phyloP scores from a whole-genome alignment of 768 basidiomycete species.

The Boletus vinaceobasis region DNA sequence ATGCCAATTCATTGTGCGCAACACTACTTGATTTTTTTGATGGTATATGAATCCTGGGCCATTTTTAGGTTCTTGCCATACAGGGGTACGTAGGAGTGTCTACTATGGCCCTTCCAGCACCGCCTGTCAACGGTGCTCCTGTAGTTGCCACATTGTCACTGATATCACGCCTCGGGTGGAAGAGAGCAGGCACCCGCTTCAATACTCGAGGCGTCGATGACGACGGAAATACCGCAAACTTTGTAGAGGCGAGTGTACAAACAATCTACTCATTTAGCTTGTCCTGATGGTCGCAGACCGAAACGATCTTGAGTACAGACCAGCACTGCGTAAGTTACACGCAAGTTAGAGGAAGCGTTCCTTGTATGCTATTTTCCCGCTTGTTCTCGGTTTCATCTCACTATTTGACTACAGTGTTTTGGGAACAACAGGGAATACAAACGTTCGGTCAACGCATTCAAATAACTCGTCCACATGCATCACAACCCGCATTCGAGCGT shows the following conservation, averaged over 20 bases:
- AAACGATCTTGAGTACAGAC: conserved; percentile 83
- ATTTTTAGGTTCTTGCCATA: conserved; percentile 72
- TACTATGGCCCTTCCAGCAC: conserved; percentile 72
- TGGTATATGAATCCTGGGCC: conserved; percentile 4
- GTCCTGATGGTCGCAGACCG: conserved; percentile 57
- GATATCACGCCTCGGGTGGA: conserved; percentile 88
- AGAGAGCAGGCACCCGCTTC: conserved; percentile 94
- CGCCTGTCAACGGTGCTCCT: conserved; percentile 70
- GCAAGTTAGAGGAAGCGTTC: conserved; percentile 94
- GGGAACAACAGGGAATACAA: conserved; percentile 96
- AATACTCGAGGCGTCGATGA: conserved; percentile 96
- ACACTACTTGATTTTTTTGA: conserved; percentile 5
- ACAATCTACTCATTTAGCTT: background rate
- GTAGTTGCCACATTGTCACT: conserved; percentile 72
- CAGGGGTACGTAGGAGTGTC: conserved; percentile 92
- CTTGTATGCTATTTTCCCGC: conserved; percentile 53
- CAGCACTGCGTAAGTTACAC: conserved; percentile 88
- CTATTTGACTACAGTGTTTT: conserved; percentile 66
- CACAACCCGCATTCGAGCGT: conserved; percentile 95
- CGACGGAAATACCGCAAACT: conserved; percentile 92
- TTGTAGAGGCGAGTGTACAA: conserved; percentile 72
- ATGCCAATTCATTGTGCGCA: conserved; percentile 80
- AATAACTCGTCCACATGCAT: conserved; percentile 91
- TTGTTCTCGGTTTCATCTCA: conserved; percentile 6
- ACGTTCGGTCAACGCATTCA: conserved; percentile 94